Percentiles rank a stretch among this genome's conserved stretches.
These are phyloP conservation scores for Apostasia shenzhenica DNA, from an alignment of 106 monocot species.

Conservation along the genomic window DNA sequence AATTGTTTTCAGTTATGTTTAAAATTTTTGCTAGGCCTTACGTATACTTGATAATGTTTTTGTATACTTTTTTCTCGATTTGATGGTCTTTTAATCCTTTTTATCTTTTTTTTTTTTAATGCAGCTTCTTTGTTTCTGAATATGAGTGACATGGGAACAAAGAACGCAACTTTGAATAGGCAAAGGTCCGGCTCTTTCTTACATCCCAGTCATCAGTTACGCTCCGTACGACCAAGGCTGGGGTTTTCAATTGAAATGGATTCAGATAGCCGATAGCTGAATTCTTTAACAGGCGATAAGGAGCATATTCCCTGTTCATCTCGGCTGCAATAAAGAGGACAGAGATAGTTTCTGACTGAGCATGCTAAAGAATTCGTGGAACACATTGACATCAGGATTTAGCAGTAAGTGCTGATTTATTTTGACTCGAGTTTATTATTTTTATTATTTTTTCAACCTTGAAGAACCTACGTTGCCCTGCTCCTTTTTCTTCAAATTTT, in stretches of 20 bases:
- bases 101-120: neutral
- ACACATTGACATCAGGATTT: too few species aligned
- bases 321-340: too few species aligned
- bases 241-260: slow-evolving; percentile 38
- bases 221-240: slow-evolving; percentile 42
- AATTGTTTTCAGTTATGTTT: neutral
- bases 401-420: too few species aligned
- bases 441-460: too few species aligned
- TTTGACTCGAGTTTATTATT: too few species aligned
- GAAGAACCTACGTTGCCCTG: too few species aligned
- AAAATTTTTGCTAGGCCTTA: neutral
- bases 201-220: slow-evolving; percentile 31
- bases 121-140: slow-evolving; percentile 50
- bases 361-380: too few species aligned
- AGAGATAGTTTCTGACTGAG: too few species aligned
- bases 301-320: too few species aligned
- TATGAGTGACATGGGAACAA: slow-evolving; percentile 24
- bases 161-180: slow-evolving; percentile 16
- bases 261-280: slow-evolving; percentile 10
- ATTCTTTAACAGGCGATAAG: too few species aligned
- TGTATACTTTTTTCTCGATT: neutral
- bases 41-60: neutral
- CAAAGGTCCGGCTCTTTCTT: slow-evolving; percentile 33
- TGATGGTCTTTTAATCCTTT: neutral
- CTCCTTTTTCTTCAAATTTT: too few species aligned